Evolutionary conservation across 495 filamentous ascomycete species (phyloP).

Genomic region (Tuber indicum): DNA sequence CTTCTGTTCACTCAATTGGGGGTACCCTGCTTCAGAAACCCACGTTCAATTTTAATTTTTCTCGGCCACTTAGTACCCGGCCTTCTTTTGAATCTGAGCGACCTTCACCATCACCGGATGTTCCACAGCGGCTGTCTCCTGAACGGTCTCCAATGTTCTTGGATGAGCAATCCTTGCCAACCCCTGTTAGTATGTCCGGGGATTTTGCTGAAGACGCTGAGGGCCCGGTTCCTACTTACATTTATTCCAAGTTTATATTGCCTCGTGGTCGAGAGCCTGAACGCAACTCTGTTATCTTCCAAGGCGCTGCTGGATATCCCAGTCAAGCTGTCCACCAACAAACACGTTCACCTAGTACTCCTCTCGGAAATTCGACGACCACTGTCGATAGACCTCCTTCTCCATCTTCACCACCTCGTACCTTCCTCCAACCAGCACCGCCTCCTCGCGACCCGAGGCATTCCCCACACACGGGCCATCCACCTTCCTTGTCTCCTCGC

Average conservation of each 20-base stretch:
- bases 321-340: neutral
- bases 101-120: constrained; percentile 18
- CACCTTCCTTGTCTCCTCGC: constrained; percentile 18
- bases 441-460: constrained; percentile 22
- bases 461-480: constrained; percentile 5
- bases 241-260: constrained; percentile 73
- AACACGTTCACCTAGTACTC: constrained; percentile 27
- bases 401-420: constrained; percentile 46
- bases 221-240: constrained; percentile 63
- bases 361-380: constrained; percentile 55
- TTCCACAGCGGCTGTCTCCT: constrained; percentile 51
- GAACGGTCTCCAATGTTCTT: constrained; percentile 57
- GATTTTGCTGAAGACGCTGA: constrained; percentile 50
- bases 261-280: constrained; percentile 74
- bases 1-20: constrained; percentile 47
- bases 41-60: constrained; percentile 95
- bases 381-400: constrained; percentile 58
- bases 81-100: constrained; percentile 55
- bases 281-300: constrained; percentile 60
- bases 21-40: constrained; percentile 61
- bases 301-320: constrained; percentile 42
- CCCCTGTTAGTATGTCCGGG: constrained; percentile 60
- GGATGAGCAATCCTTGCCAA: constrained; percentile 55
- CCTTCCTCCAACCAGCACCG: constrained; percentile 30
- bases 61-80: constrained; percentile 73